These are phyloP conservation scores for Nicotiana benthamiana DNA, from an alignment of 257 asterid genomes.

Conservation along the genomic window DNA sequence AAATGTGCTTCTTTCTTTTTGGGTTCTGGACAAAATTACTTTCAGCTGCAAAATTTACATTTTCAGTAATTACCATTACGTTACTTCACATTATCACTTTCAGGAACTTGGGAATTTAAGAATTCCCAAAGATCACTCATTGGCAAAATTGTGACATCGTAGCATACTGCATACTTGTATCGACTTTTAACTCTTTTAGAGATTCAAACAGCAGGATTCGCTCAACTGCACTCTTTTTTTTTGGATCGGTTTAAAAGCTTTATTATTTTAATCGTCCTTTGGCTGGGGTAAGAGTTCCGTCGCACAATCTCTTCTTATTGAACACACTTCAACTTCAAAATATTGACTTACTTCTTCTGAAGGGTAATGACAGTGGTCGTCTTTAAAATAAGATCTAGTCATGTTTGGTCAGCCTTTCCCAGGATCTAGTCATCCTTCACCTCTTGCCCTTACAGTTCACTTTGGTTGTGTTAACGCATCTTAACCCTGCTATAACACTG, in stretches of 20 bases:
- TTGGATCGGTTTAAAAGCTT: neutral
- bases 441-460: neutral
- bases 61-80: neutral
- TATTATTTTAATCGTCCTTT: neutral
- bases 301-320: neutral
- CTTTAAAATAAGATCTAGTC: neutral
- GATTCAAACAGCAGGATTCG: neutral
- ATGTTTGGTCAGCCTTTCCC: neutral
- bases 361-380: neutral
- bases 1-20: neutral
- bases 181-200: neutral
- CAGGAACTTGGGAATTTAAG: neutral
- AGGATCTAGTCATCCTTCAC: neutral
- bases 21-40: neutral
- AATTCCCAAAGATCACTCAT: neutral
- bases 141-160: neutral
- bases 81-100: neutral
- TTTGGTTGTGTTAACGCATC: neutral
- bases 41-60: neutral
- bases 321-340: neutral
- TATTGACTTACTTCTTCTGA: neutral
- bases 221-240: neutral
- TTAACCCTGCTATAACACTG: neutral
- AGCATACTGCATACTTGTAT: neutral
- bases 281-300: neutral